phyloP scores from a whole-genome alignment of 1,139 yeast genomes.

The Lodderomyces oxycetoniae region DNA sequence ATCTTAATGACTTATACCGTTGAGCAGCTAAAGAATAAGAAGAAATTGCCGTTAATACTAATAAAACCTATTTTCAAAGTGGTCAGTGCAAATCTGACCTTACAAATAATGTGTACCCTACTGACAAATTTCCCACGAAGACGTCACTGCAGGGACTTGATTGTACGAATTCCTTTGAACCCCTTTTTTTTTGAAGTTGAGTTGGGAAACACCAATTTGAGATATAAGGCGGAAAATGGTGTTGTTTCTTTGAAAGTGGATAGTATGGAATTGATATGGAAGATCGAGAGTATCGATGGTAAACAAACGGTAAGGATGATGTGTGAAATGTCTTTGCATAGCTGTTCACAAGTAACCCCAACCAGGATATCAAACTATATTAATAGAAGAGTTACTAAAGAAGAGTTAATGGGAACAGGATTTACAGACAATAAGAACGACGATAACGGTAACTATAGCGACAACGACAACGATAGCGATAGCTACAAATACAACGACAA shows the following conservation, averaged over 20 bases:
- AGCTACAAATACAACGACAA: too few relatives aligned
- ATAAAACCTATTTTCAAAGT: constrained; percentile 34
- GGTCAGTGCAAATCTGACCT: constrained; percentile 17
- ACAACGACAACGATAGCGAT: background rate
- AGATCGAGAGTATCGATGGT: constrained; percentile 54
- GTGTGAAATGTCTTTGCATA: constrained; percentile 32
- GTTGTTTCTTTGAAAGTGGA: constrained; percentile 38
- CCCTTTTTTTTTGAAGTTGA: constrained; percentile 35
- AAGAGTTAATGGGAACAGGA: background rate
- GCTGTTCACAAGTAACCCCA: constrained; percentile 7
- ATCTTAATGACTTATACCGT: constrained; percentile 37
- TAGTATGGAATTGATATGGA: constrained; percentile 58
- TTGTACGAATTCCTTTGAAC: constrained; percentile 33
- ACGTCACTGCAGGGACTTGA: constrained; percentile 30
- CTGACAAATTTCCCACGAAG: constrained; percentile 33
- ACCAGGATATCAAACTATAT: constrained; percentile 10
- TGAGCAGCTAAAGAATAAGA: constrained; percentile 34
- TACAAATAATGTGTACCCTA: constrained; percentile 36
- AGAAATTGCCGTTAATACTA: constrained; percentile 36
- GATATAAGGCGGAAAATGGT: constrained; percentile 41
- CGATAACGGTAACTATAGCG: background rate
- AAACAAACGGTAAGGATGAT: constrained; percentile 37
- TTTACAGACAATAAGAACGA: background rate
- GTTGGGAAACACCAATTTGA: constrained; percentile 27
- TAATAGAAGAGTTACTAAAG: background rate